These are phyloP conservation scores for Eimeria brunetti DNA, from an alignment of 169 alveolate species.

Conservation along the genomic window DNA sequence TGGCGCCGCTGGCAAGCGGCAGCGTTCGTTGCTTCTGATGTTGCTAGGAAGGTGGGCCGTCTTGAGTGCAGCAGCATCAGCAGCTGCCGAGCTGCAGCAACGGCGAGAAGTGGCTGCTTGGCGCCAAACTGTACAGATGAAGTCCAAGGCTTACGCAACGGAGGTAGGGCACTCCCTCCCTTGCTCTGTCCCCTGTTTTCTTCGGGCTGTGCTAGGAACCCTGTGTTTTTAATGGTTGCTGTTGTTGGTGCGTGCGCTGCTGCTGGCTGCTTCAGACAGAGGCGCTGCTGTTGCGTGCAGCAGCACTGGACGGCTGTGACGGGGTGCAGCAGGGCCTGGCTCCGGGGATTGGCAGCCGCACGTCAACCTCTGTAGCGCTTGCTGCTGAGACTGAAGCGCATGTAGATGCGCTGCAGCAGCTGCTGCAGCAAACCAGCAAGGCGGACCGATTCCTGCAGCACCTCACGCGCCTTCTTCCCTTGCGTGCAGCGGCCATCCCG, in stretches of 20 bases:
- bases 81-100: slow-evolving; percentile 41
- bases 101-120: slow-evolving; percentile 31
- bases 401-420: slow-evolving; percentile 39
- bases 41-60: slow-evolving; percentile 76
- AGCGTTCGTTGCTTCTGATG: slow-evolving; percentile 73
- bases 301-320: slow-evolving; percentile 72
- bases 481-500: slow-evolving; percentile 41
- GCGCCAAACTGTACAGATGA: slow-evolving; percentile 23
- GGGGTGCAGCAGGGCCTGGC: not conserved
- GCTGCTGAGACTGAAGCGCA: slow-evolving; percentile 55
- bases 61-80: slow-evolving; percentile 49
- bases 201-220: not conserved
- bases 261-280: slow-evolving; percentile 23
- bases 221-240: not conserved
- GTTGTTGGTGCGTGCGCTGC: not conserved
- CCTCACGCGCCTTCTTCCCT: slow-evolving; percentile 22
- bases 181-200: not conserved
- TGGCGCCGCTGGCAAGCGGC: slow-evolving; percentile 29
- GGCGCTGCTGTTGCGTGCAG: slow-evolving; percentile 66
- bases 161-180: not conserved
- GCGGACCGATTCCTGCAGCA: slow-evolving; percentile 24
- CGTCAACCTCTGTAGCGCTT: slow-evolving; percentile 41
- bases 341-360: slow-evolving; percentile 8
- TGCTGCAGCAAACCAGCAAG: slow-evolving; percentile 26
- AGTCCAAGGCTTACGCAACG: not conserved